phyloP scores from a whole-genome alignment of 2,329 filamentous ascomycete species.

The Ceratocystiopsis sp. region DNA sequence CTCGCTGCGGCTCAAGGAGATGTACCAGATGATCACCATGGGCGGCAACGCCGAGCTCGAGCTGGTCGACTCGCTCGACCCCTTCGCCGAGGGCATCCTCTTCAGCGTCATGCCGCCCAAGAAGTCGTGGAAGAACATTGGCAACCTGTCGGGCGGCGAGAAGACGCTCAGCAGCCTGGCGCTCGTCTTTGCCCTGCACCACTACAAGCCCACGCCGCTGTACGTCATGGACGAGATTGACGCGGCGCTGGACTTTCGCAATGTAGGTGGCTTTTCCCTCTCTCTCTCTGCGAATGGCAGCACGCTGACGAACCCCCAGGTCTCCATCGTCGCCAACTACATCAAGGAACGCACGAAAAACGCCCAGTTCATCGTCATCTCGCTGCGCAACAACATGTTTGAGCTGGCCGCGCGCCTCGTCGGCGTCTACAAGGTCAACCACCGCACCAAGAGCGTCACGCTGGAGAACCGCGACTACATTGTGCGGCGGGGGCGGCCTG shows the following conservation, averaged over 20 bases:
- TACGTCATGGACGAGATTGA: constrained; percentile 99
- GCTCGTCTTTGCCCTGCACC: constrained; percentile 92
- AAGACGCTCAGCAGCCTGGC: constrained; percentile 91
- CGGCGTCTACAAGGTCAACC: constrained; percentile 98
- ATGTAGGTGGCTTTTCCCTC: no score
- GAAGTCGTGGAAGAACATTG: constrained; percentile 99
- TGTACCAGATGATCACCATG: constrained; percentile 99
- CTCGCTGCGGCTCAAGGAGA: constrained; percentile 88
- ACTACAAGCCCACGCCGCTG: constrained; percentile 91
- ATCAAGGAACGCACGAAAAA: constrained; percentile 99
- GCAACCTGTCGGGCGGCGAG: constrained; percentile 87
- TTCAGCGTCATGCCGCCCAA: constrained; percentile 99
- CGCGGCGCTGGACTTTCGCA: constrained; percentile 91
- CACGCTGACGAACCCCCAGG: no score
- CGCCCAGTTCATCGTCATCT: constrained; percentile 97
- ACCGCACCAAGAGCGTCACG: constrained; percentile 90
- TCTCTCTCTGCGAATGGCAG: no score
- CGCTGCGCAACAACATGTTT: constrained; percentile 98
- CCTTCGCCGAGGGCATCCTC: constrained; percentile 89
- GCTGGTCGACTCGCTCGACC: constrained; percentile 87
- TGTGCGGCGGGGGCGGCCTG: constrained; percentile 15
- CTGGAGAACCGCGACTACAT: constrained; percentile 76
- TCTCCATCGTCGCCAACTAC: constrained; percentile 94
- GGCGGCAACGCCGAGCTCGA: constrained; percentile 95
- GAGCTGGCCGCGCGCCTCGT: constrained; percentile 90